Evolutionary conservation across 2,329 filamentous ascomycete genomes (phyloP), one percentile per base, ranked within the genome.

Genomic region (Sarocladiaceae sp.): DNA sequence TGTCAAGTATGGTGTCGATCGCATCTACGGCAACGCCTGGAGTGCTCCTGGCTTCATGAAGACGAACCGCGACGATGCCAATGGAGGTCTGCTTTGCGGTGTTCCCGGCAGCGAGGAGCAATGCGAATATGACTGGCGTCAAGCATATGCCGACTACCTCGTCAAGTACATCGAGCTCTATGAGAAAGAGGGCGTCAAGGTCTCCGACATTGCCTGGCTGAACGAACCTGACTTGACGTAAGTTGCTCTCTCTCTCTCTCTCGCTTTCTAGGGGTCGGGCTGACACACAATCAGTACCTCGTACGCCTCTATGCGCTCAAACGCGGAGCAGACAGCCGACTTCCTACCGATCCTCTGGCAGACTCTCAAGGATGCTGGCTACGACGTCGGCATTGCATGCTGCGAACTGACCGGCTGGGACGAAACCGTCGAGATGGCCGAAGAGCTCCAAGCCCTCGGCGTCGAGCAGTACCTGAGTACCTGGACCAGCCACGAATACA

Each of bases 131-230:
- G 37, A 41, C n/a, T 41, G 37, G 37, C 37, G 37, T 16, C 37
- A 41, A 15, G 37, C 37, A 4, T 41, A 41, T 23, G 37, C 37
- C 37, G 37, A 41, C 23, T 41, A 41, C 23, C 37, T 41, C 4
- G 37, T 41, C 21, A 41, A 41, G 23, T 41, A 41, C 15, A 41
- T 41, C 37, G 37, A 41, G 37, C 26, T 41, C 23, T 41, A 41
- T 15, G 13, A 29, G 24, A 41, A 24, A 10, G 37, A 41, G 15
- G 37, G 37, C 23, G 15, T 41, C 37, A 27, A 29, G 6, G 15
- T 41, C 18, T 41, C 37, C 6, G 37, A 41, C 15, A 29, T 41
- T 19, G 21, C 37, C 3, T 41, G 37, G 37, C 37, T 41, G n/a
- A 41, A 41, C 15, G 37, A 41, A 16, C 37, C 37, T 4, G 37